Evolutionary conservation across 768 basidiomycete species (phyloP), one percentile per base, ranked within the genome.

Genomic region (Paxillus rubicundulus): DNA sequence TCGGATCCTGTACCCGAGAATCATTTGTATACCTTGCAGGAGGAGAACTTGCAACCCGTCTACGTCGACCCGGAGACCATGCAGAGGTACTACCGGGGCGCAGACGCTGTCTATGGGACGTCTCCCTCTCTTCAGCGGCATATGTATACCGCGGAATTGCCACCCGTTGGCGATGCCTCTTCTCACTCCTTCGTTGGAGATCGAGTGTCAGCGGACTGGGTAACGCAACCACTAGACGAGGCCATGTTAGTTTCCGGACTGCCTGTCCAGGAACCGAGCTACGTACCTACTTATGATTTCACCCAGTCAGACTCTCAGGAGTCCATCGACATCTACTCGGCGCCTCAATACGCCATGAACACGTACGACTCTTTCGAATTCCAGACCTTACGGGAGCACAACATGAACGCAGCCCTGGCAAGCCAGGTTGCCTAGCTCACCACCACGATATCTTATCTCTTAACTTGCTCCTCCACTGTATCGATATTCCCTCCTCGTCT

Each of bases 361-460:
- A 49, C 66, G 16, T 67, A 63, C 36, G 72, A 74, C 52, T 54
- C 67, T 16, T 63, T 70, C 45, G 71, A 66, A n/a, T 68, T 70
- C 18, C 72, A 70, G 52, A 48, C 59, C 17, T 53, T 69, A 13
- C 66, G 59, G 17, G 72, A 69, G 43, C 66, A 72, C 28, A 55
- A 52, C 54, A 47, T 55, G 28, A 45, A 36, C 17, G 47, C 40
- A 14, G n/a, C 53, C 30, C 50, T 64, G n/a, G 43, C 62, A 12
- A 49, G 57, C 48, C 66, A 60, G 45, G 64, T 45, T 4, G 62
- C 55, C 24, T 68, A 9, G 18, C 27, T 9, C 48, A 39, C 8
- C 36, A 18, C 41, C 27, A 34, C 37, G 49, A 54, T 49, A 47
- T 58, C 38, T 59, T 63, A 67, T 69, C 51, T 60, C 45, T 64